Evolutionary conservation across 2,329 filamentous ascomycete genomes (phyloP).

Genomic region (Cytospora chrysosperma): DNA sequence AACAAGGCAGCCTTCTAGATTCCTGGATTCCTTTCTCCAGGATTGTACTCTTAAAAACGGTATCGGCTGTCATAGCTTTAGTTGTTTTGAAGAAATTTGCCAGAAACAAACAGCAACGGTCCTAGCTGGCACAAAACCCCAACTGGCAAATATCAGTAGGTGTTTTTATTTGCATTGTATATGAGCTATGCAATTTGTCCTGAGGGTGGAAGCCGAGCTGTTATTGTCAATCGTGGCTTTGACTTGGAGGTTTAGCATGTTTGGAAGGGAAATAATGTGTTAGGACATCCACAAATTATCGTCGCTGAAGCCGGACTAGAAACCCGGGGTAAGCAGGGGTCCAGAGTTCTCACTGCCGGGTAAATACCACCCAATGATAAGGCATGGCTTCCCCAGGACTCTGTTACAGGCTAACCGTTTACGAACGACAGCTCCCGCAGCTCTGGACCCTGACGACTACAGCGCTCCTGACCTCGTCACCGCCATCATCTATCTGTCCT

Average conservation of each 20-base stretch:
- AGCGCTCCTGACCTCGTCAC: background rate
- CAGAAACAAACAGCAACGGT: background rate
- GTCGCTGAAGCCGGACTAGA: background rate
- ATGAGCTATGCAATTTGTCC: background rate
- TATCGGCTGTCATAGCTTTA: background rate
- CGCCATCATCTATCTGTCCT: background rate
- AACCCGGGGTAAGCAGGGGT: background rate
- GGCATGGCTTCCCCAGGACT: background rate
- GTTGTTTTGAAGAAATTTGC: background rate
- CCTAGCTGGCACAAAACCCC: background rate
- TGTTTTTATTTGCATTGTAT: background rate
- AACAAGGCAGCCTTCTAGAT: background rate
- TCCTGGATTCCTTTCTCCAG: background rate
- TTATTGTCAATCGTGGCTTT: background rate
- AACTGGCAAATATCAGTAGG: background rate
- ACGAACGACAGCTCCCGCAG: background rate
- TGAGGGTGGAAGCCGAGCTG: background rate
- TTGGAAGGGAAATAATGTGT: background rate
- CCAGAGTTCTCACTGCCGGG: background rate
- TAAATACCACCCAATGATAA: background rate
- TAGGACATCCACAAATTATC: background rate
- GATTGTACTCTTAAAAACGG: background rate
- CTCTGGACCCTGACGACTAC: background rate
- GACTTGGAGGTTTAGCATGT: background rate
- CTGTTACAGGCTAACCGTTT: background rate